These are phyloP conservation scores for Candida succiphila DNA, from an alignment of 805 yeast species.

Conservation along the genomic window DNA sequence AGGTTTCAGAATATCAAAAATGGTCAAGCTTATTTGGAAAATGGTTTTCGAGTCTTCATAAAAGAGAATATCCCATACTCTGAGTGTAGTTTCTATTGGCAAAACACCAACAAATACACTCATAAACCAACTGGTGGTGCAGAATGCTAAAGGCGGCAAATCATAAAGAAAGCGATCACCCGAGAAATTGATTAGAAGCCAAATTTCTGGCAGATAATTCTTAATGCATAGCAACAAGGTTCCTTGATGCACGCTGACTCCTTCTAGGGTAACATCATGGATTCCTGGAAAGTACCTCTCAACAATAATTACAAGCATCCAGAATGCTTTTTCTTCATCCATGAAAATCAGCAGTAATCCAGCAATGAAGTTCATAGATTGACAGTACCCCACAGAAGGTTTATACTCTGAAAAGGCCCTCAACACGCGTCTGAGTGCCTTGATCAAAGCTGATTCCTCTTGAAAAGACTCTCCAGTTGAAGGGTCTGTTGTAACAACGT, in stretches of 20 bases:
- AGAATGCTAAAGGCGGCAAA: slow-evolving; percentile 83
- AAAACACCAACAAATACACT: slow-evolving; percentile 85
- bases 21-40: slow-evolving; percentile 72
- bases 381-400: slow-evolving; percentile 93
- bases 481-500: slow-evolving; percentile 8
- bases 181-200: slow-evolving; percentile 41
- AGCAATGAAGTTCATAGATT: slow-evolving; percentile 85
- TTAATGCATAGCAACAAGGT: slow-evolving; percentile 79
- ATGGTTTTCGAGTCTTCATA: slow-evolving; percentile 85
- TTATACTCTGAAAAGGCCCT: slow-evolving; percentile 76
- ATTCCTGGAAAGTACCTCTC: slow-evolving; percentile 82
- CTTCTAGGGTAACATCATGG: slow-evolving; percentile 83
- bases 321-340: slow-evolving; percentile 85
- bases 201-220: slow-evolving; percentile 75
- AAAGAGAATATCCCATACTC: slow-evolving; percentile 94
- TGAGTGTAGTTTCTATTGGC: slow-evolving; percentile 78
- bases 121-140: slow-evolving; percentile 98
- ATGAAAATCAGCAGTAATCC: slow-evolving; percentile 77
- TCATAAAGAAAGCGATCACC: slow-evolving; percentile 42
- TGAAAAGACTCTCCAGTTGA: slow-evolving; percentile 13
- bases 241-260: slow-evolving; percentile 93
- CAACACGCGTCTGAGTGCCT: slow-evolving; percentile 69
- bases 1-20: slow-evolving; percentile 68
- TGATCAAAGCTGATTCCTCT: slow-evolving; percentile 56
- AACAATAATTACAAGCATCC: slow-evolving; percentile 92